Evolutionary conservation across 495 filamentous ascomycete genomes (phyloP), one percentile per base, ranked within the genome.

Genomic region (Aspergillus hancockii): DNA sequence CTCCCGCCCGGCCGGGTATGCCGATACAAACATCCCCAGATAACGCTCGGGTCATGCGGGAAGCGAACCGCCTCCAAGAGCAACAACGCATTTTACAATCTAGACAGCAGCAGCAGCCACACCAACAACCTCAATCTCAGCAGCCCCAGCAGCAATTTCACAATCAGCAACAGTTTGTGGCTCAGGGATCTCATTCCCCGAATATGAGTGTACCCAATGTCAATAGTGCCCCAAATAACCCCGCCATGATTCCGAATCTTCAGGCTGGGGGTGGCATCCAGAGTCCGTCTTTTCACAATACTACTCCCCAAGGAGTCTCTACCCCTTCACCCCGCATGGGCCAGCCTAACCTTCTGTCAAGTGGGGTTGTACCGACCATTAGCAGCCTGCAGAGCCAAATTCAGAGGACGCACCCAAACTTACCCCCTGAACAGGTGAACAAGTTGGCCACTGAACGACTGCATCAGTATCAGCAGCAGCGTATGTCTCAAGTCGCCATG

Each of bases 51-150:
- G 73, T 85, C 25, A 74, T 79, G 32, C 78, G 81, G 40, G 88
- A 92, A 73, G 85, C 82, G 12, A 85, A 80, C 57, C 83, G 77
- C 34, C 64, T 84, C n/a, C 83, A 88, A 69, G 85, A 90, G 41
- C 83, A 85, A 58, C 83, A 85, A 54, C 86, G 85, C 12, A 78
- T 85, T 49, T 73, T 87, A 63, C 86, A 88, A 67, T 87, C 89
- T 58, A 81, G 83, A 34, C 83, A 83, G 59, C 84, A 85, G 52
- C 80, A 78, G 52, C 78, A 76, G 28, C 82, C 79, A 61, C 69
- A 73, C 22, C 77, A 75, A 45, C 69, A 61, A 41, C 56, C 66
- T 7, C 74, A 77, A 40, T 54, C 70, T 21, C 74, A 76, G 41
- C 75, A 75, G 47, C 55, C 70, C 6, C 75, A 76, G 49, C 72